Percentiles rank a stretch among this genome's conserved stretches.
Conservation (phyloP, 371 early-diverging fungal genomes). For the Rhizopus sp. region DNA sequence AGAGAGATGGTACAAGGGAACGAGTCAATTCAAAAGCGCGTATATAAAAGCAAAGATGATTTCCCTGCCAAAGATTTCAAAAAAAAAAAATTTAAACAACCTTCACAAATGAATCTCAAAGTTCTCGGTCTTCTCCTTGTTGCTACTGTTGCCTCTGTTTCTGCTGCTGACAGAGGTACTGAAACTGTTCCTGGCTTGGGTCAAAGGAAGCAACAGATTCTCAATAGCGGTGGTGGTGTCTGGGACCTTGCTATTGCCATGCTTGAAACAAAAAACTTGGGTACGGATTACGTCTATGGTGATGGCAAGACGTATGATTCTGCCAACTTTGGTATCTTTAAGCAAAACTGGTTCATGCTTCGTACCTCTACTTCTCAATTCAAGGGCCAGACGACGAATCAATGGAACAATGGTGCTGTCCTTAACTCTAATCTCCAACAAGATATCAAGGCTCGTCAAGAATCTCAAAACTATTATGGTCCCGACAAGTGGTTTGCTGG, state of each 20-base stretch:
- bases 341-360: too few relatives aligned
- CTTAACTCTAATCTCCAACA: not conserved
- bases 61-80: too few relatives aligned
- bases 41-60: too few relatives aligned
- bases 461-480: conserved; percentile 7
- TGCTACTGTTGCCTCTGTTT: not conserved
- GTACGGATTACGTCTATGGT: conserved; percentile 6
- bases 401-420: not conserved
- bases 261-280: conserved; percentile 8
- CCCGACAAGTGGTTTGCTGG: conserved; percentile 12
- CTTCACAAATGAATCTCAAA: too few relatives aligned
- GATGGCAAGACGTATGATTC: conserved; percentile 7
- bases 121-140: not conserved
- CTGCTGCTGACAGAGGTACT: not conserved
- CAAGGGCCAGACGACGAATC: not conserved
- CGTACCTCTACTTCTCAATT: conserved; percentile 7
- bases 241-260: conserved; percentile 12
- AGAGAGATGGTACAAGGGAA: too few relatives aligned
- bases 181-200: conserved; percentile 2
- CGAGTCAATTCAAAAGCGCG: too few relatives aligned
- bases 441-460: conserved; percentile 9
- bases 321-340: conserved; percentile 2
- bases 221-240: conserved; percentile 2
- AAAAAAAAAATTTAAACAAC: too few relatives aligned
- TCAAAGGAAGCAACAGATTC: conserved; percentile 5